Evolutionary conservation across 2,329 filamentous ascomycete species (phyloP).

Genomic region (Xylariaceae sp.): DNA sequence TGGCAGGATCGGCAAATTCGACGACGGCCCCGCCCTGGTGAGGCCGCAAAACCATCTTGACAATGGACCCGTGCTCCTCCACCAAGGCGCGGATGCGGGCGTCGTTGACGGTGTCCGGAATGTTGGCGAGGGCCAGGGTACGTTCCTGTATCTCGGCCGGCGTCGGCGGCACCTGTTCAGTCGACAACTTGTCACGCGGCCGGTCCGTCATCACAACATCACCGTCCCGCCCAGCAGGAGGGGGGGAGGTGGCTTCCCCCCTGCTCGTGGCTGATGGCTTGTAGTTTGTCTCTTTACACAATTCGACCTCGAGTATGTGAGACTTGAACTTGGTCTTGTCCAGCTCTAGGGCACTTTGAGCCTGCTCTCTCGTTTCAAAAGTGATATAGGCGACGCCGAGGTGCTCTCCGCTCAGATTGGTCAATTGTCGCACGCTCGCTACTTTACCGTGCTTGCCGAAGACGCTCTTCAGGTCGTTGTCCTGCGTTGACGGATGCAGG

Average conservation of each 20-base stretch:
- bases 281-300: constrained; percentile 51
- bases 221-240: constrained; percentile 32
- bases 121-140: constrained; percentile 74
- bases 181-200: constrained; percentile 13
- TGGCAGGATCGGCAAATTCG: constrained; percentile 66
- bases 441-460: constrained; percentile 75
- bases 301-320: constrained; percentile 61
- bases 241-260: constrained; percentile 31
- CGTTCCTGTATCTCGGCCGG: constrained; percentile 53
- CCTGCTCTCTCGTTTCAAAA: constrained; percentile 65
- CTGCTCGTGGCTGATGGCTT: constrained; percentile 48
- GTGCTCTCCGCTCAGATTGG: constrained; percentile 60
- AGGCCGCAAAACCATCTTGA: constrained; percentile 73
- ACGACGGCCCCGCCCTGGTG: constrained; percentile 81
- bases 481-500: constrained; percentile 55
- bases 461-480: constrained; percentile 62
- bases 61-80: constrained; percentile 63
- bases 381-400: constrained; percentile 78
- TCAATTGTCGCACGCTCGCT: constrained; percentile 65
- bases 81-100: constrained; percentile 70
- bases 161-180: constrained; percentile 34
- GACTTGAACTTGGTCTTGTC: constrained; percentile 65
- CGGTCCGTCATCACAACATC: constrained; percentile 37
- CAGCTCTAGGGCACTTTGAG: constrained; percentile 61
- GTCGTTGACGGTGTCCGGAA: constrained; percentile 91